phyloP scores from a whole-genome alignment of 495 filamentous ascomycete genomes.

The Xylaria grammica region DNA sequence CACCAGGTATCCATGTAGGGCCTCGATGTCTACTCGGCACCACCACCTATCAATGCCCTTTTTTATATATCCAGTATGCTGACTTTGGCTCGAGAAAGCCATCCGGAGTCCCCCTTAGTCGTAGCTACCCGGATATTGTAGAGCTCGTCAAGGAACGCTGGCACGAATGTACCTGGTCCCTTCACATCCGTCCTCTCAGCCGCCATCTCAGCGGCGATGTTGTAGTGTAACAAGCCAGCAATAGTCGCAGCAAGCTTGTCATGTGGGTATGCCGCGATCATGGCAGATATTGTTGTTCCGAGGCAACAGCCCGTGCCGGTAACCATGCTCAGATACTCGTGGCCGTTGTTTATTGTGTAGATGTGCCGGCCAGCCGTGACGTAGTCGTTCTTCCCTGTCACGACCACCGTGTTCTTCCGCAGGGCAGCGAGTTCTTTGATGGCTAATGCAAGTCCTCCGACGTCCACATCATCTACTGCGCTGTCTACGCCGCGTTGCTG shows the following conservation, averaged over 20 bases:
- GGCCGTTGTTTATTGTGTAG: slow-evolving; percentile 75
- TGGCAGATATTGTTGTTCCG: slow-evolving; percentile 79
- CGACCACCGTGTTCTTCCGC: slow-evolving; percentile 77
- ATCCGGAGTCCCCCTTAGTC: slow-evolving; percentile 51
- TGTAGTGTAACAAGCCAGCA: slow-evolving; percentile 77
- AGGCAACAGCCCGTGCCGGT: slow-evolving; percentile 90
- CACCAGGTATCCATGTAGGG: too few relatives aligned
- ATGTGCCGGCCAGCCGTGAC: slow-evolving; percentile 75
- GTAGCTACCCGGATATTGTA: slow-evolving; percentile 58
- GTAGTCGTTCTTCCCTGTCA: slow-evolving; percentile 83
- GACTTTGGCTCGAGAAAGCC: slow-evolving; percentile 65
- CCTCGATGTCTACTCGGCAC: too few relatives aligned
- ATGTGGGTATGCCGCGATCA: slow-evolving; percentile 62
- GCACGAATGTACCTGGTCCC: slow-evolving; percentile 88
- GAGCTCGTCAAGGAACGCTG: slow-evolving; percentile 79
- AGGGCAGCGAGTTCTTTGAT: slow-evolving; percentile 68
- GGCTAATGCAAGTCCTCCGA: slow-evolving; percentile 61
- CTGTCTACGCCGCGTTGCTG: slow-evolving; percentile 91
- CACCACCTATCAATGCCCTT: too few relatives aligned
- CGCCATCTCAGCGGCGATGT: slow-evolving; percentile 84
- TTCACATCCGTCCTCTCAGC: slow-evolving; percentile 62
- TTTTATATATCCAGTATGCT: background rate
- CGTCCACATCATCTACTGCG: slow-evolving; percentile 60
- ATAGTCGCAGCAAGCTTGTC: slow-evolving; percentile 71
- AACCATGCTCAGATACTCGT: slow-evolving; percentile 75